phyloP scores from a whole-genome alignment of 2,329 filamentous ascomycete species.

The Fusarium sp. region DNA sequence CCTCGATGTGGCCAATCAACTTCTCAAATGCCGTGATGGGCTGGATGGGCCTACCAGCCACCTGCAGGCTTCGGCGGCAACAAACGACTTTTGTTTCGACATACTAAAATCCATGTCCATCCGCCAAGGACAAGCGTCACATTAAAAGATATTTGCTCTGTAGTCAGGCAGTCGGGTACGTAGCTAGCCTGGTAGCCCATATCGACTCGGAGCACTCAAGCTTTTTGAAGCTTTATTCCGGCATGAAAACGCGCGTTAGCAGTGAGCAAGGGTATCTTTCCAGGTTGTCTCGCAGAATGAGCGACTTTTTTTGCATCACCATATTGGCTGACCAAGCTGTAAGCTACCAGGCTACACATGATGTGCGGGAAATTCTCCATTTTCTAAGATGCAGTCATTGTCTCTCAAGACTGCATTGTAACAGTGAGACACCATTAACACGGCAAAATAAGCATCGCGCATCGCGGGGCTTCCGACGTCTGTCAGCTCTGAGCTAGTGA shows the following conservation, averaged over 20 bases:
- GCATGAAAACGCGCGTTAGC: too few relatives aligned
- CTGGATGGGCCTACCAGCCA: slow-evolving; percentile 55
- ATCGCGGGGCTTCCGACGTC: slow-evolving; percentile 5
- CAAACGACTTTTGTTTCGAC: slow-evolving; percentile 51
- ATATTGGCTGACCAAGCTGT: slow-evolving; percentile 7
- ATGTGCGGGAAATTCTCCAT: slow-evolving; percentile 14
- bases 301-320: slow-evolving; percentile 26
- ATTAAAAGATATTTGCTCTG: too few relatives aligned
- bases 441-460: slow-evolving; percentile 11
- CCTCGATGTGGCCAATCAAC: slow-evolving; percentile 55
- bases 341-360: slow-evolving; percentile 9
- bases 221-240: too few relatives aligned
- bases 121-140: too few relatives aligned
- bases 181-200: too few relatives aligned
- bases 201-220: too few relatives aligned
- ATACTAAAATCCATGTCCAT: slow-evolving; percentile 20
- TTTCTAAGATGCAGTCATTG: slow-evolving; percentile 14
- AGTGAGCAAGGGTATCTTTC: slow-evolving; percentile 1
- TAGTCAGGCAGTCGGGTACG: too few relatives aligned
- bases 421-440: slow-evolving; percentile 19
- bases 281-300: slow-evolving; percentile 4
- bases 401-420: slow-evolving; percentile 16
- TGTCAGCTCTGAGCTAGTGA: not conserved
- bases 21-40: slow-evolving; percentile 47
- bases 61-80: slow-evolving; percentile 62